Percentiles rank a stretch among this genome's conserved stretches.
These are phyloP conservation scores for Fusarium liriodendri DNA, from an alignment of 2,329 filamentous ascomycete genomes.

Conservation along the genomic window DNA sequence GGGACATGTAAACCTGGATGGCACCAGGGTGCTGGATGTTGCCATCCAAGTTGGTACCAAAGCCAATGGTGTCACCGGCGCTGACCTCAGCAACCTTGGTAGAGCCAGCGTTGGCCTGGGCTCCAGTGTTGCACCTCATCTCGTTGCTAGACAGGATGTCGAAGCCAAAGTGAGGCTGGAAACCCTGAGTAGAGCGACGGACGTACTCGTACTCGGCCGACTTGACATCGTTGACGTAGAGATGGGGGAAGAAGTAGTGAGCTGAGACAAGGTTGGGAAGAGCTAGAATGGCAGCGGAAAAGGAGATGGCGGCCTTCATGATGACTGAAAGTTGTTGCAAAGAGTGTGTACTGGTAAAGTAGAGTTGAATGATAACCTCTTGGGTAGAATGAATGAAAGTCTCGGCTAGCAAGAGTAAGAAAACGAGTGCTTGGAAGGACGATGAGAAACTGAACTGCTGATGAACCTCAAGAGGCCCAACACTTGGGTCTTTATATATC, in stretches of 20 bases:
- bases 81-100: background rate
- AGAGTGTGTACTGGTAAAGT: background rate
- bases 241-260: background rate
- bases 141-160: slow-evolving; percentile 6
- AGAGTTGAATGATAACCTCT: background rate
- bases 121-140: slow-evolving; percentile 8
- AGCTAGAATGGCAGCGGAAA: background rate
- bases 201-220: background rate
- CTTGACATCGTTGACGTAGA: background rate
- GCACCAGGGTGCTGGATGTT: slow-evolving; percentile 8
- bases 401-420: background rate
- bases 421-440: background rate
- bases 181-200: background rate
- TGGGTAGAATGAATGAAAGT: background rate
- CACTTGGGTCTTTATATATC: background rate
- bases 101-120: slow-evolving; percentile 5
- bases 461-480: background rate
- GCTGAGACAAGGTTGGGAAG: background rate
- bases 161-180: slow-evolving; percentile 8
- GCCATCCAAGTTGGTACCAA: background rate
- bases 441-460: background rate
- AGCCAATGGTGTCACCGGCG: background rate
- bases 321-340: background rate
- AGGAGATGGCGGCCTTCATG: background rate
- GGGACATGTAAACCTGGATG: slow-evolving; percentile 13